A percentile compares a stretch with the other conserved stretches of the same genome.
phyloP scores from a whole-genome alignment of 2,329 filamentous ascomycete genomes.

The Thielaviopsis populi region DNA sequence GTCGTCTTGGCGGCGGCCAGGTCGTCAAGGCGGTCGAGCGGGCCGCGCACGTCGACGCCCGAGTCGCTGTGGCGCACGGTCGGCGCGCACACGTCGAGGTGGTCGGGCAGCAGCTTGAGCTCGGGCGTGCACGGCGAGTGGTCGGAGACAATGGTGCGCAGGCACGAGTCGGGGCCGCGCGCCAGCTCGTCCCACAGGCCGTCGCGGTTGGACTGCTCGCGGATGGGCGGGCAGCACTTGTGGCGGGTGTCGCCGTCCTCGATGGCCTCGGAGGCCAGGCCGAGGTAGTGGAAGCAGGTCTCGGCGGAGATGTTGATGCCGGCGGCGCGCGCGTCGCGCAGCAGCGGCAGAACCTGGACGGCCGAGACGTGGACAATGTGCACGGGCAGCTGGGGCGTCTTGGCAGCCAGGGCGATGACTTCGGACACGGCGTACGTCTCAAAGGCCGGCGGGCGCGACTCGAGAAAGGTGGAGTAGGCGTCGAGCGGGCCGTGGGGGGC shows the following conservation, averaged over 20 bases:
- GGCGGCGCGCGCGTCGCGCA: constrained; percentile 53
- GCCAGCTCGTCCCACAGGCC: constrained; percentile 72
- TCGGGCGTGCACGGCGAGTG: constrained; percentile 94
- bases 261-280: constrained; percentile 68
- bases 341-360: constrained; percentile 70
- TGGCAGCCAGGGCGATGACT: constrained; percentile 65
- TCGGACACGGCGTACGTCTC: constrained; percentile 83
- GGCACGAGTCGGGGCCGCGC: constrained; percentile 51
- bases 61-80: constrained; percentile 37
- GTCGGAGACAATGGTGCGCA: constrained; percentile 84
- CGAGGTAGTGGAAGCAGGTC: constrained; percentile 91
- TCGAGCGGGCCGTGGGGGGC: constrained; percentile 57
- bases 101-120: constrained; percentile 68
- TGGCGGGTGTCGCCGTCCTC: constrained; percentile 75
- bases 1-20: constrained; percentile 8
- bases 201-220: constrained; percentile 66
- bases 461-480: constrained; percentile 78
- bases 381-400: constrained; percentile 68
- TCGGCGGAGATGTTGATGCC: constrained; percentile 84
- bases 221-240: constrained; percentile 91
- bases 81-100: constrained; percentile 25
- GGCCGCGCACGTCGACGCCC: constrained; percentile 34
- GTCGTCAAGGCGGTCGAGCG: constrained; percentile 24
- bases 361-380: constrained; percentile 92
- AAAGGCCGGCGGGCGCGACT: constrained; percentile 75